phyloP scores from a whole-genome alignment of 345 rosid species.

The Erucastrum elatum region DNA sequence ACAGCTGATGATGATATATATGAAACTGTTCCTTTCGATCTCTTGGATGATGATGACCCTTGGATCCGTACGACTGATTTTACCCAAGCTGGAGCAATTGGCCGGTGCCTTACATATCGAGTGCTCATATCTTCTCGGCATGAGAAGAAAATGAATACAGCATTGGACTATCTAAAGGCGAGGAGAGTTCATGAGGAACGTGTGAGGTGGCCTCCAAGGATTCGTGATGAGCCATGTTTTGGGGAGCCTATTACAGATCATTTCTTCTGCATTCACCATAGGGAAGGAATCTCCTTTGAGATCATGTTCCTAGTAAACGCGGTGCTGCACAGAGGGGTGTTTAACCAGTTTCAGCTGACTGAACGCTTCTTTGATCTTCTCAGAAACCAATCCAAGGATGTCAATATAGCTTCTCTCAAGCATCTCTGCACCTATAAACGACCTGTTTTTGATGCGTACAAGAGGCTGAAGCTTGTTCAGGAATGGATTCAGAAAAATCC shows the following conservation, averaged over 20 bases:
- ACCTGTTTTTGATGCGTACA: conserved; percentile 64
- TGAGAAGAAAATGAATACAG: conserved; percentile 55
- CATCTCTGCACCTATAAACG: conserved; percentile 62
- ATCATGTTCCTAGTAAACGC: conserved; percentile 73
- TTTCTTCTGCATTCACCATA: conserved; percentile 58
- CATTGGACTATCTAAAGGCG: conserved; percentile 50
- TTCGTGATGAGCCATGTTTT: conserved; percentile 61
- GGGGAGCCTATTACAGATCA: conserved; percentile 55
- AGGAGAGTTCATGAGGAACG: conserved; percentile 53
- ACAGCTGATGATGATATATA: conserved; percentile 79
- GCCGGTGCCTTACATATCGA: conserved; percentile 66
- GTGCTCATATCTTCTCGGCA: conserved; percentile 63
- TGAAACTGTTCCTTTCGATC: conserved; percentile 52
- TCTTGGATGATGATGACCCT: conserved; percentile 95
- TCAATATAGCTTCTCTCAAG: conserved; percentile 70
- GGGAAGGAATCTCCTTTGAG: conserved; percentile 59
- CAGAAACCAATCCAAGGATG: conserved; percentile 54
- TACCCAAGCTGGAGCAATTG: conserved; percentile 68
- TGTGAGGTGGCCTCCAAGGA: conserved; percentile 44
- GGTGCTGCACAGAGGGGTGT: conserved; percentile 64
- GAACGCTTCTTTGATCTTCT: conserved; percentile 61
- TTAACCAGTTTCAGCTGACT: conserved; percentile 67
- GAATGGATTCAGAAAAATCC: conserved; percentile 69
- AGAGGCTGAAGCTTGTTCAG: conserved; percentile 59
- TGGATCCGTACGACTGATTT: conserved; percentile 94